A percentile compares a stretch with the other conserved stretches of the same genome.
phyloP scores from a whole-genome alignment of 1,284 basidiomycete species.

The Ceratobasidium sp. region DNA sequence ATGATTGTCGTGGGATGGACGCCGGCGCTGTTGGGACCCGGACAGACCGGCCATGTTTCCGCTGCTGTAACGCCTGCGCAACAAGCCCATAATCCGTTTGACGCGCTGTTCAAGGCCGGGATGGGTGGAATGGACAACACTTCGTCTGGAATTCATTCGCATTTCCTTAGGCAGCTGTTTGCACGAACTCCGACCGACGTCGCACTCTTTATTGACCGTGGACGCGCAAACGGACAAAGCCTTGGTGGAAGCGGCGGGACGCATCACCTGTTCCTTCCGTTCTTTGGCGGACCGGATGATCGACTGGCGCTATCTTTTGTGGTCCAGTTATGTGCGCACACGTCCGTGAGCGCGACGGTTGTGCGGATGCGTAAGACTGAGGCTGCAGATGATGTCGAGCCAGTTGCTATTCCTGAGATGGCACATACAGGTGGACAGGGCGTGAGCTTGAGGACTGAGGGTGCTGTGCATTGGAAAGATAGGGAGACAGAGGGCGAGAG shows the following conservation, averaged over 20 bases:
- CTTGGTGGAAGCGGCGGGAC: constrained; percentile 52
- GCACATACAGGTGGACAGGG: constrained; percentile 43
- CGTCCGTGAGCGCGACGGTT: constrained; percentile 63
- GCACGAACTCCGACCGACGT: constrained; percentile 60
- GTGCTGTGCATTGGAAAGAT: constrained; percentile 17
- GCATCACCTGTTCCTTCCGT: constrained; percentile 66
- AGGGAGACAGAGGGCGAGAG: background rate
- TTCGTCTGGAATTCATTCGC: constrained; percentile 52
- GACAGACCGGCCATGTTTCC: constrained; percentile 1
- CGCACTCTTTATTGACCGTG: constrained; percentile 66
- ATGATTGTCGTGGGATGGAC: constrained; percentile 69
- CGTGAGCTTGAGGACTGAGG: background rate
- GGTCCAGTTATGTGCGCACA: constrained; percentile 61
- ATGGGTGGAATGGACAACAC: constrained; percentile 53
- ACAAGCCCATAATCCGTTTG: constrained; percentile 53
- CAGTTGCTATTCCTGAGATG: constrained; percentile 43
- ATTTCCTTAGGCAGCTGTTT: constrained; percentile 66
- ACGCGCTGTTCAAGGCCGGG: constrained; percentile 53
- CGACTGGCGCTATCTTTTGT: constrained; percentile 66
- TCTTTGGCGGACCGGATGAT: constrained; percentile 71
- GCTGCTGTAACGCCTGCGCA: constrained; percentile 47
- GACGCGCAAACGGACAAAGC: constrained; percentile 55
- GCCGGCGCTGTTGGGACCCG: constrained; percentile 53
- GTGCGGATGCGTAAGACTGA: constrained; percentile 57
- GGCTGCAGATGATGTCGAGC: constrained; percentile 48